Evolutionary conservation across 2,329 filamentous ascomycete genomes (phyloP).

Genomic region (Colletotrichum sp.): DNA sequence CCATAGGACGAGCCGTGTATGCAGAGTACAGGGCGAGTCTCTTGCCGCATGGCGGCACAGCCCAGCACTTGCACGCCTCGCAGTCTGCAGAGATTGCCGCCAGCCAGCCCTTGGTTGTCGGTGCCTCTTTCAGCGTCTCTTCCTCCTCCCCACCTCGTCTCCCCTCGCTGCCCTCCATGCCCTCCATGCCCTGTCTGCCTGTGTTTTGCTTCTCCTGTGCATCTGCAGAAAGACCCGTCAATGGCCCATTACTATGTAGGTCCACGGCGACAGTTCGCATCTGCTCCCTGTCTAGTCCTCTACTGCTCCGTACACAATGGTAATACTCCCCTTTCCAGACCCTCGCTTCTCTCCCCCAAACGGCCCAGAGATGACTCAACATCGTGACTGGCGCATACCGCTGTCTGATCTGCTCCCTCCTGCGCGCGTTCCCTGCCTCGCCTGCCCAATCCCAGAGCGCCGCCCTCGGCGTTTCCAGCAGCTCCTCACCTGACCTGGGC

Average conservation of each 20-base stretch:
- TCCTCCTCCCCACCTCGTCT: not conserved
- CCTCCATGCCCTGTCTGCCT: not conserved
- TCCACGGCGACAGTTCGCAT: slow-evolving; percentile 11
- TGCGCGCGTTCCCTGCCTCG: slow-evolving; percentile 22
- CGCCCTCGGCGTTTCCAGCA: slow-evolving; percentile 25
- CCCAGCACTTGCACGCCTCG: slow-evolving; percentile 30
- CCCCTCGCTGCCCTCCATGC: not conserved
- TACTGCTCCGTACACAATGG: not conserved
- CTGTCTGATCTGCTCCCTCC: slow-evolving; percentile 26
- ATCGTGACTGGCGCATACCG: slow-evolving; percentile 22
- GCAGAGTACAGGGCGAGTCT: slow-evolving; percentile 32
- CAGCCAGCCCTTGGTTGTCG: not conserved
- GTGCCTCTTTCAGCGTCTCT: not conserved
- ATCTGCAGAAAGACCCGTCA: not conserved
- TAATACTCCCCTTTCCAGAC: not conserved
- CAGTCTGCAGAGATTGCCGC: slow-evolving; percentile 8
- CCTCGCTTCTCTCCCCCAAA: not conserved
- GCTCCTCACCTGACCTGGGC: slow-evolving; percentile 30
- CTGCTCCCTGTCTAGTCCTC: not conserved
- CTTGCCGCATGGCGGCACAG: slow-evolving; percentile 51
- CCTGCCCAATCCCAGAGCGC: slow-evolving; percentile 24
- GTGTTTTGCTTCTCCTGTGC: slow-evolving; percentile 4
- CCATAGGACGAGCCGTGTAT: slow-evolving; percentile 36
- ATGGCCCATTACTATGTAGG: not conserved
- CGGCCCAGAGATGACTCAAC: slow-evolving; percentile 21